Evolutionary conservation across 495 filamentous ascomycete species (phyloP), one percentile per base, ranked within the genome.

Genomic region (Baudoinia panamericana): DNA sequence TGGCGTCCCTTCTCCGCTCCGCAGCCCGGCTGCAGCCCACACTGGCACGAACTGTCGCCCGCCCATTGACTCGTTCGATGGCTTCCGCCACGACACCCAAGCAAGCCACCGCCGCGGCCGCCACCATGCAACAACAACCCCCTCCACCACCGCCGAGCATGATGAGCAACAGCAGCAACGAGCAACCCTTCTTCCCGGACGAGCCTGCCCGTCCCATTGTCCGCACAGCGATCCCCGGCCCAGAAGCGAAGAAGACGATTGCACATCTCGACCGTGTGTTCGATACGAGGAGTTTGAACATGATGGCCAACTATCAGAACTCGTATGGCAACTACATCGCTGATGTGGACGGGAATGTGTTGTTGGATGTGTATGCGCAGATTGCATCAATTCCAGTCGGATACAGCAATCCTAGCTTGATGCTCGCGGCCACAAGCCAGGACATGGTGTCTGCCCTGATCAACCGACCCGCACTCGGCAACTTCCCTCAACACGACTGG

Each of bases 331-430:
- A 77, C 62, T 77, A 75, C 66, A 84, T 97, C 58, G 76, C 76
- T 27, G 90, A 97, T 63, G 69, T 81, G 4, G 90, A 97, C 62
- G 90, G 82, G 39, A 88, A 88, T 56, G 62, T 78, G 6, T 45
- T 66, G 37, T 60, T 66, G 19, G 68, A 67, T 47, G 66, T 68
- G 32, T 90, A 90, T 49, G 82, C 86, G 29, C 88, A 96, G 64
- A 96, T 96, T 56, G 90, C 90, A 51, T 95, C 88, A 18, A 97
- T 97, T 57, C 88, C 88, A 21, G 69, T 97, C 41, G 90, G 90
- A 35, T 97, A 97, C 73, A 93, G 84, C 72, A 97, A 97, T 63
- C 82, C 87, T 17, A 60, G 69, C 50, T 71, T 97, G 38, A 65
- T 70, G 44, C 66, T 77, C 56, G 76, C 78, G 21, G 82, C 83